A percentile compares a stretch with the other conserved stretches of the same genome.
Conservation (phyloP, 768 basidiomycete genomes). For the Holtermannia corniformis region DNA sequence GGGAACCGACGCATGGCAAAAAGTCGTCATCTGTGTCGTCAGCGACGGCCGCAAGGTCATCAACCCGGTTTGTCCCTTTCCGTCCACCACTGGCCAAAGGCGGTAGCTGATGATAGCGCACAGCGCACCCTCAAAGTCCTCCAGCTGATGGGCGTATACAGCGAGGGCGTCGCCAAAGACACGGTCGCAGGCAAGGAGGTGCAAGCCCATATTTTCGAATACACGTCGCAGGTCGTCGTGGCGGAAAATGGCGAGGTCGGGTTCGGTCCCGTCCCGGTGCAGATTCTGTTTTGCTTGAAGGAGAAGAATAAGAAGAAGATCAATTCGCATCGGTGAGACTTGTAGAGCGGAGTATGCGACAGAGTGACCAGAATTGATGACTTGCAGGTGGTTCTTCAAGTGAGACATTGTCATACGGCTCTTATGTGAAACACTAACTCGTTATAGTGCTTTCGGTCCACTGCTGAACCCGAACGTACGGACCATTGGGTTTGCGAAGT, state of each 20-base stretch:
- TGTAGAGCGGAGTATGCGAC: not conserved
- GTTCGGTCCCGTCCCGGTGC: slow-evolving; percentile 34
- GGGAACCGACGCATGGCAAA: slow-evolving; percentile 43
- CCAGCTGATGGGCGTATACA: slow-evolving; percentile 51
- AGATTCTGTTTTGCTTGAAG: slow-evolving; percentile 67
- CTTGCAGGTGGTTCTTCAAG: slow-evolving; percentile 37
- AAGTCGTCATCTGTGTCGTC: slow-evolving; percentile 43
- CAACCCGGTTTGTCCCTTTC: slow-evolving; percentile 32
- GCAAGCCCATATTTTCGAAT: slow-evolving; percentile 50
- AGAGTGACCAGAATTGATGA: not conserved
- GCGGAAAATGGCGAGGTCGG: slow-evolving; percentile 67
- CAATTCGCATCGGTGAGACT: slow-evolving; percentile 26
- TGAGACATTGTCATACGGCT: not conserved
- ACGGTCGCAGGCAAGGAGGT: slow-evolving; percentile 81
- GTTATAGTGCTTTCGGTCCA: slow-evolving; percentile 30
- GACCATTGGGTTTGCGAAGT: not conserved
- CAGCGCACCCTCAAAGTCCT: slow-evolving; percentile 73
- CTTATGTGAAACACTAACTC: not conserved
- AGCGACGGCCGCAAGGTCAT: slow-evolving; percentile 42
- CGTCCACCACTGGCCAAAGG: not conserved
- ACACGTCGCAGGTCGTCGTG: slow-evolving; percentile 68
- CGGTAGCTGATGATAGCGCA: too few relatives aligned
- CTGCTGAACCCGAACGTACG: slow-evolving; percentile 34
- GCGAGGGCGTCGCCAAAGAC: slow-evolving; percentile 69
- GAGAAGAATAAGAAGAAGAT: slow-evolving; percentile 49